phyloP scores from a whole-genome alignment of 768 basidiomycete species.

The Russula ochroleuca region DNA sequence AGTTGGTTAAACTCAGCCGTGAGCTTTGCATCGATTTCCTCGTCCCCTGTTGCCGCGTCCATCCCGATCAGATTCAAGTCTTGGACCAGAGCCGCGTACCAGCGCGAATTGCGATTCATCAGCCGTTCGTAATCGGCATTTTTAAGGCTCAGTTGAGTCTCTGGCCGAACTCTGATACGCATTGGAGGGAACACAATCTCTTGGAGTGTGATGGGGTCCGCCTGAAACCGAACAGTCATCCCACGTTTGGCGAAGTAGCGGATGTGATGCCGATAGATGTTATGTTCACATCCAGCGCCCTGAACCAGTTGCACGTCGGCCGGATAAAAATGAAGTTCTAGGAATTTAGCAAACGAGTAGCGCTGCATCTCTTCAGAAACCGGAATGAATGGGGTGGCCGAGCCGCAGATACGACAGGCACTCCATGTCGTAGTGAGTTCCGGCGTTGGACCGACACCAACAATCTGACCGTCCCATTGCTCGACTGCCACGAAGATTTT shows the following conservation, averaged over 20 bases:
- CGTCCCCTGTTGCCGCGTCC: slow-evolving; percentile 76
- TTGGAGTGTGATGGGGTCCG: slow-evolving; percentile 75
- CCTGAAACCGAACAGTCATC: slow-evolving; percentile 84
- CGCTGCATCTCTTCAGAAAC: slow-evolving; percentile 89
- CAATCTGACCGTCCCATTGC: slow-evolving; percentile 79
- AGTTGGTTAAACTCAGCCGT: slow-evolving; percentile 60
- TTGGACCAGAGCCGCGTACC: slow-evolving; percentile 73
- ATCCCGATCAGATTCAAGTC: slow-evolving; percentile 73
- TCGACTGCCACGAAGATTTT: slow-evolving; percentile 82
- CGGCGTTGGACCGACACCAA: slow-evolving; percentile 54
- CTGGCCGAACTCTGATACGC: slow-evolving; percentile 78
- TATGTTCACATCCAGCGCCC: slow-evolving; percentile 89
- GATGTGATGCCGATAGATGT: slow-evolving; percentile 88
- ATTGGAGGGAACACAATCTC: slow-evolving; percentile 90
- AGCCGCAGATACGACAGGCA: slow-evolving; percentile 73
- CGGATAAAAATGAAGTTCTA: slow-evolving; percentile 95
- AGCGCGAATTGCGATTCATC: slow-evolving; percentile 61
- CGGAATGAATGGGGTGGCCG: slow-evolving; percentile 80
- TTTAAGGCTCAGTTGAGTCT: slow-evolving; percentile 84
- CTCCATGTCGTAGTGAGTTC: slow-evolving; percentile 91
- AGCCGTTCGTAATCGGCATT: slow-evolving; percentile 84
- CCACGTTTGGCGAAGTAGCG: slow-evolving; percentile 84
- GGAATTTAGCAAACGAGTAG: slow-evolving; percentile 93
- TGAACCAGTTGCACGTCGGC: slow-evolving; percentile 79
- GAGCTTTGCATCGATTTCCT: slow-evolving; percentile 60